Base-by-base conservation (phyloP, 2,329 filamentous ascomycete genomes). In the Truncatella angustata region DNA sequence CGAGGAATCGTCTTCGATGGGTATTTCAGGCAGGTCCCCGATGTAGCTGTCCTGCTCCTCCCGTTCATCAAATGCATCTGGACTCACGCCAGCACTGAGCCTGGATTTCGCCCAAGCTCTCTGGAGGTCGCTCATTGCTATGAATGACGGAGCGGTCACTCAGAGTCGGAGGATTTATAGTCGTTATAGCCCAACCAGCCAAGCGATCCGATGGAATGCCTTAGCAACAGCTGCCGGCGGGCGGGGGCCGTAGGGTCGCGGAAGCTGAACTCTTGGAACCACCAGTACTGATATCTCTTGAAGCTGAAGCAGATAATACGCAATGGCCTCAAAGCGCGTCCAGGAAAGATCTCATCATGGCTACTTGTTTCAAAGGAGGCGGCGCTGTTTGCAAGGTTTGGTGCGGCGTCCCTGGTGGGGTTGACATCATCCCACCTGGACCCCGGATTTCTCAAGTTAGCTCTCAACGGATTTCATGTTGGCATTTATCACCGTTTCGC, bases 71-170 rank as follows among this genome's bases (percentile, higher is more conserved):
- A 82, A 77, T 18, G 68, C 65, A 53, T 77, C 75, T 43, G 74
- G 66, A 18, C 78, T 70, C 64, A 86, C 72, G 40, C 47, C 53
- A 7, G 30, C 47, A 55, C 78, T 75, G 56, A 93, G 77, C 71
- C 90, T 90, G 51, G 87, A 78, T 73, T 88, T 91, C 56, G 86
- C 87, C 75, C 91, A 93, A 53, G 85, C 80, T 69, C 85, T 86
- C 68, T 91, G 89, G 54, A 93, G 79, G 62, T 91, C 86, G 67
- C 89, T 93, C 90, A 95, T 95, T 11, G n/a, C n/a, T n/a, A 12
- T 5, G 12, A 16, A 18, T 7, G 18, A 16, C 16, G n/a, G 14
- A 16, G 6, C 20, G 26, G 4, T n/a, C n/a, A n/a, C n/a, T n/a
- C n/a, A n/a, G n/a, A n/a, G n/a, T n/a, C n/a, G n/a, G n/a, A n/a